phyloP scores from a whole-genome alignment of 305 asterid species.

The Solanum hybrid region DNA sequence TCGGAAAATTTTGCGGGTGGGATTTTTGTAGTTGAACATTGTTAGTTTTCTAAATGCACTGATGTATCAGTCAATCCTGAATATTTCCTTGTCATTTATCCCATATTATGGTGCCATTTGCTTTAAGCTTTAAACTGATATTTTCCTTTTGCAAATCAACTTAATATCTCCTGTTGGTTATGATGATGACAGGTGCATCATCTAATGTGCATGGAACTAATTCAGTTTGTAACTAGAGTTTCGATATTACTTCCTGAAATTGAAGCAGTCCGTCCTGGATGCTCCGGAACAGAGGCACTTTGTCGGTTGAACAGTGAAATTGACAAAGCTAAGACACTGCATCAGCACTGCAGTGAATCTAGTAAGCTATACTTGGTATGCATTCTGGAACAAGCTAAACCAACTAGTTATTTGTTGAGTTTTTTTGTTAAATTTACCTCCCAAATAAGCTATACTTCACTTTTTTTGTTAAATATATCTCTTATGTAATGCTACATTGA shows the following conservation, averaged over 20 bases:
- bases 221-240: constrained; percentile 30
- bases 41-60: not conserved
- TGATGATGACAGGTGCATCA: constrained; percentile 55
- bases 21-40: not conserved
- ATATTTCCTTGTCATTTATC: not conserved
- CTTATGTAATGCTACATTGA: not conserved
- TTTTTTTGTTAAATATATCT: not conserved
- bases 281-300: constrained; percentile 72
- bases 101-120: not conserved
- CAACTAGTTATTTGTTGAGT: not conserved
- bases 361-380: constrained; percentile 89
- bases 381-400: constrained; percentile 3
- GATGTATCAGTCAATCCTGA: not conserved
- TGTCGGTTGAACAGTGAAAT: constrained; percentile 51
- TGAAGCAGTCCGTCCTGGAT: constrained; percentile 75
- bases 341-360: constrained; percentile 62
- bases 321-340: constrained; percentile 46
- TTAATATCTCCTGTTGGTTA: not conserved
- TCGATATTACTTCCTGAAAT: constrained; percentile 45
- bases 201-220: constrained; percentile 57
- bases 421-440: not conserved
- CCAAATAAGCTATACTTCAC: not conserved
- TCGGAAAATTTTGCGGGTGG: not conserved
- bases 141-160: not conserved
- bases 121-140: not conserved